Base-by-base conservation (phyloP, 805 yeast species). In the Nakazawaea anatomiae region DNA sequence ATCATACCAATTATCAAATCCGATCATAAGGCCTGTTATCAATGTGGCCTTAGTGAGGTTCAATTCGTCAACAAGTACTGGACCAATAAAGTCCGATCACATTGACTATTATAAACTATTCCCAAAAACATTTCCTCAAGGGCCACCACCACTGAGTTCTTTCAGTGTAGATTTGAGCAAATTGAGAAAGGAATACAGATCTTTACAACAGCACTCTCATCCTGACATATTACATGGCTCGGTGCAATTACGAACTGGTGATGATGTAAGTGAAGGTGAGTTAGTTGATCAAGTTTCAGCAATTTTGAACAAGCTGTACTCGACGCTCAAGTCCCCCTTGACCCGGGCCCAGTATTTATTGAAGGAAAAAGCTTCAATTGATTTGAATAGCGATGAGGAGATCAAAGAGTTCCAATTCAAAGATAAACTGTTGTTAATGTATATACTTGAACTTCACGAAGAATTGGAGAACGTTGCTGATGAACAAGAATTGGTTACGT, bases 361-460 rank as follows among this genome's bases (percentile, higher is more conserved):
- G 10, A 63, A 70, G 12, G 46, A 64, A 14, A 62, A 70, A 6
- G 66, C 75, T 6, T 76, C 75, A 0, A 65, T 79, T 30, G 89
- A 87, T 56, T 67, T 87, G 35, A 71, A 74, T 8, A 68, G 77
- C 29, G 96, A 91, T 57, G 82, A 80, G 6, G 66, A 68, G 18
- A 71, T 74, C 6, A 74, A 73, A 52, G 61, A 57, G 35, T 60
- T 60, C 36, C 69, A 68, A 44, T 63, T 67, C 49, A 60, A 67
- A 53, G 70, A 68, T 52, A 80, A 83, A 52, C 76, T 71, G 12
- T 69, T 88, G 60, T 68, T 92, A 40, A 79, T 89, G 84, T 80
- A 80, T 42, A 86, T 92, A 27, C 71, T 92, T 67, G 95, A 89
- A 56, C 81, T 89, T 4, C 94, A 91, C 63, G 99, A 92, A 65